Evolutionary conservation across 495 filamentous ascomycete genomes (phyloP).

Genomic region (Acidomyces sp.): DNA sequence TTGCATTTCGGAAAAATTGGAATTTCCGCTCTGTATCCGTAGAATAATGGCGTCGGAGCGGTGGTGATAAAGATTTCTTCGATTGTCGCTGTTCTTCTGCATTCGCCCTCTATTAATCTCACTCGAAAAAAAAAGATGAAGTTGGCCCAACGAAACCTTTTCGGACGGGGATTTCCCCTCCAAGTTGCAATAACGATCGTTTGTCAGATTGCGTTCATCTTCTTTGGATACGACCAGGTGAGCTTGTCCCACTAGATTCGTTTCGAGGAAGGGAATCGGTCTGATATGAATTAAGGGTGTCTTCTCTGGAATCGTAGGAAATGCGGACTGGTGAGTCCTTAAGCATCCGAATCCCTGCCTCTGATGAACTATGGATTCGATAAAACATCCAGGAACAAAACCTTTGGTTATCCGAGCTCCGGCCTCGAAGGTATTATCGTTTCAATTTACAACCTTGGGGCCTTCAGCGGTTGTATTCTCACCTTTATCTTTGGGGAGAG

Average conservation of each 20-base stretch:
- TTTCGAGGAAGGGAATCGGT: neutral
- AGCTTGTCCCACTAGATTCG: neutral
- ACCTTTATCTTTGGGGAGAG: constrained; percentile 23
- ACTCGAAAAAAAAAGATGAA: neutral
- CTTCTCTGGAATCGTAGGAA: constrained; percentile 33
- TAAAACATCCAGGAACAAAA: too few relatives aligned
- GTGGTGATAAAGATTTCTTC: too few relatives aligned
- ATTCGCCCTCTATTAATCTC: neutral
- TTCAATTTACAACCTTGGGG: constrained; percentile 27
- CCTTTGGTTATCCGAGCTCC: constrained; percentile 18
- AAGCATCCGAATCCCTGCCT: too few relatives aligned
- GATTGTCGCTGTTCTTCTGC: neutral
- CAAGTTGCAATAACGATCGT: constrained; percentile 23
- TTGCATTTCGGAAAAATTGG: neutral
- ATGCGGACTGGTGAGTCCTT: constrained; percentile 37
- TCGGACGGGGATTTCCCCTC: constrained; percentile 22
- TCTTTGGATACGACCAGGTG: constrained; percentile 39
- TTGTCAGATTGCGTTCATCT: constrained; percentile 27
- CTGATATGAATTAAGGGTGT: constrained; percentile 21
- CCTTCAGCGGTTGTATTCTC: constrained; percentile 25
- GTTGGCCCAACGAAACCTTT: constrained; percentile 5
- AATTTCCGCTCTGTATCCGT: neutral
- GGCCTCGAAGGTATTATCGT: constrained; percentile 26
- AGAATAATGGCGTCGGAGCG: too few relatives aligned
- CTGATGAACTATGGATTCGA: too few relatives aligned